Base-by-base conservation (phyloP, 129 eudicot genomes). In the Arctium minus region DNA sequence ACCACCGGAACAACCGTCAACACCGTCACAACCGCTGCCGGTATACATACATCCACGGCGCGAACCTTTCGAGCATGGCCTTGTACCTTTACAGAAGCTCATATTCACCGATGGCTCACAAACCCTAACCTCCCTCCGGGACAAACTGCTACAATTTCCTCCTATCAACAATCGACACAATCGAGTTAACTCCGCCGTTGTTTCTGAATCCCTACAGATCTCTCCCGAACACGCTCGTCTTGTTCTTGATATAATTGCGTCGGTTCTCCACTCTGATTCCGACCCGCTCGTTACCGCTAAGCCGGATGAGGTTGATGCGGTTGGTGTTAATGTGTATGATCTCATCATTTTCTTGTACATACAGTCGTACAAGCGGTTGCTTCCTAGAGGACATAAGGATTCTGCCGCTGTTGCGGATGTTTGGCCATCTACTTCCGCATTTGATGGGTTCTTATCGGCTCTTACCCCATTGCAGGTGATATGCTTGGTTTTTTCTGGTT, bases 11-110 rank as follows among this genome's bases (percentile, higher is more conserved):
- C 81, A 86, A 18, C 75, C 93, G 37, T 44, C 87, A 3, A 48
- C 88, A 22, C 80, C 89, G 74, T 67, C 27, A 22, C 27, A 22
- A 22, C 27, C 27, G 27, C 27, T 85, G 18, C 15, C 79, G 5
- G 15, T 33, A 36, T 86, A 88, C 85, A 86, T 96, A 60, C 97
- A 88, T 79, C 97, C 98, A 0, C 94, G 99, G 2, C 88, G 97
- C 0, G 99, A 96, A 86, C 95, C 97, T 2, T 96, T 93, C 89
- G 99, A 96, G 73, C 93, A 96, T 73, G 99, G 98, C 77, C 95
- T 96, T 50, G 89, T 96, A 50, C 99, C 99, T 18, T 86, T 96
- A 76, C 95, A 92, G 35, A 96, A 96, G 44, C 97, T 96, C 94
- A 93, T 96, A 40, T 96, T 93, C 95, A 70, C 97, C 76, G 99